phyloP scores from a whole-genome alignment of 202 grass and related monocot species.

The Bolboschoenoplectus hybrid region DNA sequence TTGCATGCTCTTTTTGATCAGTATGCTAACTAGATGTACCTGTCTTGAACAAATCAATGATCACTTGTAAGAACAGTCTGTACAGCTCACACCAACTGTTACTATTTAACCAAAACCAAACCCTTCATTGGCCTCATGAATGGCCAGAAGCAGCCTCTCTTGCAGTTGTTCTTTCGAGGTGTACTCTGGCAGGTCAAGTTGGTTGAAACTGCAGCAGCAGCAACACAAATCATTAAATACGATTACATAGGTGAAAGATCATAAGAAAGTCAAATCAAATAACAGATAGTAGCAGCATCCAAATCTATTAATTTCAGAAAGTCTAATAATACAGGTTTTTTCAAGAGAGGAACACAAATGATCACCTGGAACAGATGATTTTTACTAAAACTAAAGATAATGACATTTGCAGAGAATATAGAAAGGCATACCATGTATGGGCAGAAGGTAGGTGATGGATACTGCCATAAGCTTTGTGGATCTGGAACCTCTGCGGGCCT shows the following conservation, averaged over 20 bases:
- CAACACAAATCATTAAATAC: conserved; percentile 8
- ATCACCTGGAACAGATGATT: not conserved
- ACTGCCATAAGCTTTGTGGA: conserved; percentile 98
- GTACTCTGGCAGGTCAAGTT: conserved; percentile 94
- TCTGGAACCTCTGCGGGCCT: conserved; percentile 87
- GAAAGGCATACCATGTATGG: conserved; percentile 79
- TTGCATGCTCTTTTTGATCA: conserved; percentile 24
- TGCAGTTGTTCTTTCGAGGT: conserved; percentile 93
- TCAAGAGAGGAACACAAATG: not conserved
- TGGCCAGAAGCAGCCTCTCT: conserved; percentile 85
- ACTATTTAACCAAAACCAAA: conserved; percentile 84
- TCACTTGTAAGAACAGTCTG: conserved; percentile 38
- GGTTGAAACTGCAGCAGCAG: conserved; percentile 82
- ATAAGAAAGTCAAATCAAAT: not conserved
- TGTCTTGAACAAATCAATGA: conserved; percentile 35
- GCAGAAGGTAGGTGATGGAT: conserved; percentile 93
- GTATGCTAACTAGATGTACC: conserved; percentile 29
- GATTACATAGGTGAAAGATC: not conserved
- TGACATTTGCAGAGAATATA: not conserved
- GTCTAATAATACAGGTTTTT: not conserved
- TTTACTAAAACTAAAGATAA: conserved; percentile 17
- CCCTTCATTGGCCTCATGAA: conserved; percentile 97
- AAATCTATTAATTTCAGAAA: conserved; percentile 3
- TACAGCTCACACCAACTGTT: conserved; percentile 33
- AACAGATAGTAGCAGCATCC: not conserved